Percentiles rank a stretch among this genome's conserved stretches.
Evolutionary conservation across 129 eudicot genomes (phyloP).

Genomic region (Scalesia atractyloides): DNA sequence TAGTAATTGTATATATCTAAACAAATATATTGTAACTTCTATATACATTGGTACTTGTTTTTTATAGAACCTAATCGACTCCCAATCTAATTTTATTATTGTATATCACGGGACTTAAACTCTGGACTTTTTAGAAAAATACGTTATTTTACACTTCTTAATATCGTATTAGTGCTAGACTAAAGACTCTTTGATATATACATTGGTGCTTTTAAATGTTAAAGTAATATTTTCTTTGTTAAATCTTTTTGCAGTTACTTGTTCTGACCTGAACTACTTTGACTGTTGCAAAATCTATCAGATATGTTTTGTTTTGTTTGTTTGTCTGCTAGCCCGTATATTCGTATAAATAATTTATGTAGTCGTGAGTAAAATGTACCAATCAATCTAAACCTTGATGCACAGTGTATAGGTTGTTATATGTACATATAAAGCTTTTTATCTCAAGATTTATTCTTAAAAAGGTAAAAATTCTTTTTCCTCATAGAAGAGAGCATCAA

Average conservation of each 20-base stretch:
- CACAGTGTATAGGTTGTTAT: background rate
- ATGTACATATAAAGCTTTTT: background rate
- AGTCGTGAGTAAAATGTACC: background rate
- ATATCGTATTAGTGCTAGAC: too few species aligned
- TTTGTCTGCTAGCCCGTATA: too few species aligned
- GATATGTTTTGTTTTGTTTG: too few species aligned
- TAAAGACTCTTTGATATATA: too few species aligned
- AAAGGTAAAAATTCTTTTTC: slow-evolving; percentile 24
- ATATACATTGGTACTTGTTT: background rate
- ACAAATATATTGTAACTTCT: background rate
- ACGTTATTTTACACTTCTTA: too few species aligned
- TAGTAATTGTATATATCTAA: background rate
- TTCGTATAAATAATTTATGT: background rate
- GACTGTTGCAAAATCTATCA: too few species aligned
- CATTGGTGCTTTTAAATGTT: background rate
- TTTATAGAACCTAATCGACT: too few species aligned
- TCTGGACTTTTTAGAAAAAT: too few species aligned
- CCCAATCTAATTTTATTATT: too few species aligned
- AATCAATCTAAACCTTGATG: background rate
- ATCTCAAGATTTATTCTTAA: slow-evolving; percentile 25
- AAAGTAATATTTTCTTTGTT: background rate
- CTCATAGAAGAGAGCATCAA: slow-evolving; percentile 44
- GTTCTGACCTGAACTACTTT: too few species aligned
- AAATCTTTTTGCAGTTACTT: too few species aligned
- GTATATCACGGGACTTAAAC: too few species aligned